Conservation (phyloP, 768 basidiomycete species). For the Hygrocybe coccinea region DNA sequence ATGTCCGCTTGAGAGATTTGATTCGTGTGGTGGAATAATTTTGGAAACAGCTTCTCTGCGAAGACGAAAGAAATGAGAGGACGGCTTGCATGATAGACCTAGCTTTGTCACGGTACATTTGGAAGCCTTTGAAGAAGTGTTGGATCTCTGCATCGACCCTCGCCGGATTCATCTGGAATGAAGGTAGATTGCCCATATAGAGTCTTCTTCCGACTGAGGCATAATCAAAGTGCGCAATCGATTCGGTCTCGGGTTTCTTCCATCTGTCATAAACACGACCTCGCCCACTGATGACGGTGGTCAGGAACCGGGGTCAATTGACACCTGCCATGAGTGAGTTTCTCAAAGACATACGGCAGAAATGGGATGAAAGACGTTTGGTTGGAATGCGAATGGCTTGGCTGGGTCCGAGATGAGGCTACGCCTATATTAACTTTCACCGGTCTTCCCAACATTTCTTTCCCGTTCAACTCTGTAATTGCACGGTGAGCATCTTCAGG, state of each 20-base stretch:
- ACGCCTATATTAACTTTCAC: not conserved
- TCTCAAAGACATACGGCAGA: not conserved
- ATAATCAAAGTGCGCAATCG: not conserved
- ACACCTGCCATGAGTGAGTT: no score
- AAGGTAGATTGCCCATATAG: not conserved
- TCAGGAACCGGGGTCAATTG: not conserved
- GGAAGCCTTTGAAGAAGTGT: not conserved
- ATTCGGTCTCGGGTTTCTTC: not conserved
- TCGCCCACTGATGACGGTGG: not conserved
- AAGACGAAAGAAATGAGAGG: not conserved
- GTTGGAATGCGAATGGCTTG: not conserved
- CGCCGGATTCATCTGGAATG: not conserved
- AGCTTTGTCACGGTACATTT: not conserved
- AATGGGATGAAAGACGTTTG: not conserved
- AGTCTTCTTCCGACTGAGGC: not conserved
- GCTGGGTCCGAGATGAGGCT: not conserved
- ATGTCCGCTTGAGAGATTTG: not conserved
- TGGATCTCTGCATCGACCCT: slow-evolving; percentile 1
- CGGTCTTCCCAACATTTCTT: not conserved
- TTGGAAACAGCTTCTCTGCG: not conserved
- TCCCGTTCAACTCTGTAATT: not conserved
- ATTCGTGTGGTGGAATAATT: not conserved
- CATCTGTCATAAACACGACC: not conserved
- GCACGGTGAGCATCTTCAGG: not conserved
- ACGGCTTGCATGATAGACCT: not conserved